Conservation (phyloP, 441 rosid genomes). For the Gossypium aridum region DNA sequence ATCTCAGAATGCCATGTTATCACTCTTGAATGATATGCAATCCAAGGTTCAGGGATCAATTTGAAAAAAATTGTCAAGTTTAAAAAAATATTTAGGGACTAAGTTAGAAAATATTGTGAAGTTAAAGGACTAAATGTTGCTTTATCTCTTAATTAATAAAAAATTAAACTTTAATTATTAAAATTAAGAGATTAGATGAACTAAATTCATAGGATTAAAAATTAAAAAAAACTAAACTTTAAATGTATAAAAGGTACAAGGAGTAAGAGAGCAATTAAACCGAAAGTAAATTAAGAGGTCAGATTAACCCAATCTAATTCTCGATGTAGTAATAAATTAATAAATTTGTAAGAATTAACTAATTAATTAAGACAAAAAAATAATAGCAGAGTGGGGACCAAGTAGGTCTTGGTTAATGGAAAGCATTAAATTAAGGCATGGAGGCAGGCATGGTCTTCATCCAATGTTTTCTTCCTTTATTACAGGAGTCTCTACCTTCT, state of each 20-base stretch:
- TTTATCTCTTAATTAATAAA: no score
- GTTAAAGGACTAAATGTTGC: no score
- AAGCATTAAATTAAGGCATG: background rate
- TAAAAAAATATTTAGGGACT: no score
- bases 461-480: background rate
- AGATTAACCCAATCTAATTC: constrained; percentile 15
- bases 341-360: no score
- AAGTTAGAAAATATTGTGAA: no score
- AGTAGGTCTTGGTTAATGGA: background rate
- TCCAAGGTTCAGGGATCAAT: no score
- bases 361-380: background rate
- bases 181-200: no score
- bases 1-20: no score
- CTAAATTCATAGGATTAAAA: no score
- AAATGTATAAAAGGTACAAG: background rate
- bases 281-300: background rate
- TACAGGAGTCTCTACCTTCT: background rate
- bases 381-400: constrained; percentile 3
- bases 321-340: background rate
- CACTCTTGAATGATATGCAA: no score
- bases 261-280: background rate
- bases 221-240: background rate
- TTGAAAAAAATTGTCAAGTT: no score
- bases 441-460: background rate
- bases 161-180: no score